Evolutionary conservation across 192 early-diverging fungal genomes (phyloP), one percentile per base, ranked within the genome.

Genomic region (Fimicolochytrium jonesii): DNA sequence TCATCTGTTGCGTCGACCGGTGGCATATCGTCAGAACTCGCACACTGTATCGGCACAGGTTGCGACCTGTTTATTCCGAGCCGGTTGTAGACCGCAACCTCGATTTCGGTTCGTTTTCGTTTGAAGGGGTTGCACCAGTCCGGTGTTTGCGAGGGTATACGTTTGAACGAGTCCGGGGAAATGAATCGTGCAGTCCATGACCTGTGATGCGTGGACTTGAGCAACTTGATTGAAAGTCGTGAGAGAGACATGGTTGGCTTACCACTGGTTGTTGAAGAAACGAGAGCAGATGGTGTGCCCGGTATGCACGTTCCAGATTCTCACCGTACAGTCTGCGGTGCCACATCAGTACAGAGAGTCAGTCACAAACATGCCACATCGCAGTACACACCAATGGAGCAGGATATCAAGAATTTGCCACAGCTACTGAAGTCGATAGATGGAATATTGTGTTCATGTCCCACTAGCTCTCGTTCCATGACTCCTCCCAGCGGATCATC

Each of bases 381-480:
- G n/a, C 15, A 28, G 1, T 2, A n/a, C 53, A 22, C 2, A 50
- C 50, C 67, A 18, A 70, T 70, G 2, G 62, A 66, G 32, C 46
- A 32, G 17, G 69, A 70, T 11, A 36, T 47, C 23, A 70, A 33
- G 23, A 59, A 56, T 9, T 22, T 59, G 30, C 69, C 69, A 33
- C 69, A 60, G 9, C 26, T 25, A 29, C 50, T 63, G 51, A 70
- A 70, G 10, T 66, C 61, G 32, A 70, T 59, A 13, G 51, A 44
- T 4, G 69, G 69, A 10, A 70, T 39, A 36, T 70, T 70, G 54
- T 70, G 43, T 15, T 59, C 48, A 36, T 70, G 69, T 31, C 69
- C 69, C 9, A 60, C 54, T 13, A 70, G 41, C 29, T 59, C 69
- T 6, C 51, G 22, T n/a, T 29, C 15, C n/a, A 23, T 63, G 26